Evolutionary conservation across 2,329 filamentous ascomycete genomes (phyloP).

Genomic region (Aspergillus aculeatinus): DNA sequence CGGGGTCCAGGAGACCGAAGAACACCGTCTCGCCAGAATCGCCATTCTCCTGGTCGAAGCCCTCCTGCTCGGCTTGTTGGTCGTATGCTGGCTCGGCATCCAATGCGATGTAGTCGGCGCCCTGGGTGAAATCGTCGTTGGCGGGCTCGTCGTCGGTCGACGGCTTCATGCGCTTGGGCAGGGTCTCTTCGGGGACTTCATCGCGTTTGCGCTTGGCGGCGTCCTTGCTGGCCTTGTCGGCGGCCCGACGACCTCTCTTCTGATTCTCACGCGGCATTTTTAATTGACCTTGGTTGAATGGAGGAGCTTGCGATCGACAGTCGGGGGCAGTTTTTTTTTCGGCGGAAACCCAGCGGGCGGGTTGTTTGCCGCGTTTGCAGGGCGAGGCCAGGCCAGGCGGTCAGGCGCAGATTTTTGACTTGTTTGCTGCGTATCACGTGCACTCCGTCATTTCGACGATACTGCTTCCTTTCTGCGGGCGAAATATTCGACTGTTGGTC

Average conservation of each 20-base stretch:
- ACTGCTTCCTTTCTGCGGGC: not conserved
- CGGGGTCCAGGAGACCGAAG: constrained; percentile 87
- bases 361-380: not conserved
- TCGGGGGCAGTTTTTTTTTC: constrained; percentile 26
- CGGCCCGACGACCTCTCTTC: constrained; percentile 47
- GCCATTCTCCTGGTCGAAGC: constrained; percentile 22
- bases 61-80: not conserved
- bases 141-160: constrained; percentile 25
- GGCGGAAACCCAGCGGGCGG: not conserved
- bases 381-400: not conserved
- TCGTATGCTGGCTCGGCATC: constrained; percentile 9
- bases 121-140: constrained; percentile 20
- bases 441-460: not conserved
- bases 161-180: constrained; percentile 42
- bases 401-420: not conserved
- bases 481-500: not conserved
- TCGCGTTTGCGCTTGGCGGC: constrained; percentile 40
- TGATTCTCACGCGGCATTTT: constrained; percentile 49
- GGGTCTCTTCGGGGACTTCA: constrained; percentile 31
- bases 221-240: constrained; percentile 41
- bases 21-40: constrained; percentile 65
- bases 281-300: constrained; percentile 11
- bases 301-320: constrained; percentile 7
- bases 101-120: constrained; percentile 42
- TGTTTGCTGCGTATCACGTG: not conserved